Conservation (phyloP, 768 basidiomycete genomes). For the Tricholoma flavovirens region DNA sequence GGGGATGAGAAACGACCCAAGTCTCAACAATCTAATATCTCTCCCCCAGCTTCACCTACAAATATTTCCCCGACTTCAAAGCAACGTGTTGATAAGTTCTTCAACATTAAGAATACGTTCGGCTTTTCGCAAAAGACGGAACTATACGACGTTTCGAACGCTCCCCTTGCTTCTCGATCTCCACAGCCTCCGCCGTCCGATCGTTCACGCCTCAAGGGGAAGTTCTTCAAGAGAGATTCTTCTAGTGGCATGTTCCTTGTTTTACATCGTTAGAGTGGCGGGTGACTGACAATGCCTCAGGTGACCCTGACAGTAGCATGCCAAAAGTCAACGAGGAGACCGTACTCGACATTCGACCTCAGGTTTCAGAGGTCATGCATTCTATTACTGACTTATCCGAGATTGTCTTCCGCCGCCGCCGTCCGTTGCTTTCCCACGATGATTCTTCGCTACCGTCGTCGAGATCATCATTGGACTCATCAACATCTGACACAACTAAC, state of each 20-base stretch:
- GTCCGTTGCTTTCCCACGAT: constrained; percentile 32
- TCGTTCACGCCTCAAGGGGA: constrained; percentile 14
- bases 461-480: constrained; percentile 22
- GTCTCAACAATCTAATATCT: constrained; percentile 3
- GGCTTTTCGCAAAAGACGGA: constrained; percentile 4
- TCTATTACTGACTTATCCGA: not conserved
- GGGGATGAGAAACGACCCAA: constrained; percentile 5
- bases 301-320: constrained; percentile 7
- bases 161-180: not conserved
- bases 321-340: constrained; percentile 9
- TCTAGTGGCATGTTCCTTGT: constrained; percentile 6
- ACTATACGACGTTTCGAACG: constrained; percentile 10
- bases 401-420: constrained; percentile 16
- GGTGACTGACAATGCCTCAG: constrained; percentile 2
- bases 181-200: constrained; percentile 7
- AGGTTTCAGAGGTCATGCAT: not conserved
- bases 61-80: constrained; percentile 4
- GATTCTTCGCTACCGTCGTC: constrained; percentile 16
- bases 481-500: constrained; percentile 20
- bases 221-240: constrained; percentile 11
- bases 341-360: constrained; percentile 20
- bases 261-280: not conserved
- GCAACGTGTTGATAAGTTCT: constrained; percentile 12
- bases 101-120: constrained; percentile 14
- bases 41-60: constrained; percentile 3